Conservation (phyloP, 192 early-diverging fungal genomes). For the Podila verticillata region DNA sequence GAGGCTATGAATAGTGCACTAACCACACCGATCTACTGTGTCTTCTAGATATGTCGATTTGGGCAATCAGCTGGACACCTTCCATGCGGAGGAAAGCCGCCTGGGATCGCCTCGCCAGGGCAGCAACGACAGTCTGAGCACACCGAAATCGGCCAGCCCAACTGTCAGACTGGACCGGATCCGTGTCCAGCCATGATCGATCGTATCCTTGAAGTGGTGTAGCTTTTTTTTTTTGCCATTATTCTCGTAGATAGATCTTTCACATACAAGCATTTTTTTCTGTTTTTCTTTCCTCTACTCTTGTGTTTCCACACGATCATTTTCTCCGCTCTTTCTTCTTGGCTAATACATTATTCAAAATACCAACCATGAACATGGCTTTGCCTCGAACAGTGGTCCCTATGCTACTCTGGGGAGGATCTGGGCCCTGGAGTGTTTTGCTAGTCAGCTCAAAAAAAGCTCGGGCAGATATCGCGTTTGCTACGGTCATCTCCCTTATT, state of each 20-base stretch:
- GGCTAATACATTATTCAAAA: background rate
- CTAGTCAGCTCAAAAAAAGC: too few relatives aligned
- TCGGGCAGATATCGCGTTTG: too few relatives aligned
- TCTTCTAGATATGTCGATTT: conserved; percentile 38
- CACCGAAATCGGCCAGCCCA: conserved; percentile 16
- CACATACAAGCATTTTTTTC: background rate
- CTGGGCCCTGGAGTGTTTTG: too few relatives aligned
- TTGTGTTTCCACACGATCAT: background rate
- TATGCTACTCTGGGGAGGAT: too few relatives aligned
- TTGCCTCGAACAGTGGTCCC: too few relatives aligned
- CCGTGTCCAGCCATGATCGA: conserved; percentile 11
- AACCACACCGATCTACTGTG: too few relatives aligned
- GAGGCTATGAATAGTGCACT: too few relatives aligned
- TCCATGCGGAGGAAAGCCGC: conserved; percentile 49
- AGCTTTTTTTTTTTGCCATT: background rate
- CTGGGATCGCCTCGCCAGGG: conserved; percentile 42
- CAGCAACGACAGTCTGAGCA: conserved; percentile 31
- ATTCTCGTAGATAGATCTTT: background rate
- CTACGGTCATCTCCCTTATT: too few relatives aligned
- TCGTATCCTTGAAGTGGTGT: background rate
- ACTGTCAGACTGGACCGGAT: conserved; percentile 41
- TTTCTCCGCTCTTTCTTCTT: background rate
- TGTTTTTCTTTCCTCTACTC: background rate
- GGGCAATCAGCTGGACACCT: conserved; percentile 47
- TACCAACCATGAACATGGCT: background rate